Evolutionary conservation across 1,284 basidiomycete species (phyloP), one percentile per base, ranked within the genome.

Genomic region (Anthracocystis walkeri): DNA sequence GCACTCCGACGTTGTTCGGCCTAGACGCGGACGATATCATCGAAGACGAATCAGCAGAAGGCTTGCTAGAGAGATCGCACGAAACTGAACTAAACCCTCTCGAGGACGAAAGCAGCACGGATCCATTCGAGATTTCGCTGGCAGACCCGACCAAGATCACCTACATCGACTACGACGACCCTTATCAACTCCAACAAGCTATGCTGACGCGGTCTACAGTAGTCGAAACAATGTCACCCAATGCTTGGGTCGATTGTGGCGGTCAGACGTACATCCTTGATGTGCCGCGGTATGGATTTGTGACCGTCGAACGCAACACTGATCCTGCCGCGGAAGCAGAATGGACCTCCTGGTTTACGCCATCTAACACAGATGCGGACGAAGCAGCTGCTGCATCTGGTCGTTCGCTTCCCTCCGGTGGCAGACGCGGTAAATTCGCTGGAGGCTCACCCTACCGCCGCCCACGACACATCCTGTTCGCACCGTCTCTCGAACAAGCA

Each of bases 1-100:
- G 92, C 18, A 89, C 90, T 1, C 96, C 95, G 0, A 93, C 92
- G 2, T 86, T 98, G 8, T 93, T 95, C 78, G 95, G 96, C 0
- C 86, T 98, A 2, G 90, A 93, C 78, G 91, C 93, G n/a, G 86
- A 87, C 6, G 90, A 90, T 54, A 81, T 91, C 7, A 88, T 91
- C 16, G 90, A 92, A 52, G 67, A 71, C 49, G 77, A 79, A 33
- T 65, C 71, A 16, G 51, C 63, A 1, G 71, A 77, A 31, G 58
- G 52, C 0, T 51, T 77, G 7, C 42, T 65, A 7, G 74, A 73
- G 18, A 58, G 67, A 1, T 55, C 69, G 7, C 57, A 73, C 7
- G 41, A 67, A 40, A 33, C 54, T 21, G 45, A 58, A 23, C n/a
- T 41, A 6, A 18, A 23, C 29, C 7, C 55, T 1, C 7, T 50